Conservation (phyloP, 371 early-diverging fungal genomes). For the Choanephora cucurbitarum region DNA sequence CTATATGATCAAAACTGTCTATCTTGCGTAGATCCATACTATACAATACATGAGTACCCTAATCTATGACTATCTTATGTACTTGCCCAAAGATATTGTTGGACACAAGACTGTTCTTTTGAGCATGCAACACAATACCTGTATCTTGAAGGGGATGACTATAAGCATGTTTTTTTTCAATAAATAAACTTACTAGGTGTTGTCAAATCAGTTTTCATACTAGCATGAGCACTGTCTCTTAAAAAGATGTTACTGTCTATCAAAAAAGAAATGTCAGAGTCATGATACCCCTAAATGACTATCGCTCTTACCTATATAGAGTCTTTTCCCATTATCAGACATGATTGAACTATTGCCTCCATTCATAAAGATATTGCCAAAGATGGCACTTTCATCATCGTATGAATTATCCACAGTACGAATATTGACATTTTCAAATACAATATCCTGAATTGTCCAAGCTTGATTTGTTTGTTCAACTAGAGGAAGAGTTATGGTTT, state of each 20-base stretch:
- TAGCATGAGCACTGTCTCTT: conserved; percentile 35
- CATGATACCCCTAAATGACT: no score
- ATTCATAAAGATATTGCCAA: conserved; percentile 41
- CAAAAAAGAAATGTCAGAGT: not conserved
- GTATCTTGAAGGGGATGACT: conserved; percentile 20
- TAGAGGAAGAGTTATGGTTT: not conserved
- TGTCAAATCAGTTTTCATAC: conserved; percentile 27
- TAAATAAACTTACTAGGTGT: conserved; percentile 37
- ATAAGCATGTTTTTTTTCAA: not conserved
- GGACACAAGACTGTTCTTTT: conserved; percentile 39
- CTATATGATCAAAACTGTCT: conserved; percentile 23
- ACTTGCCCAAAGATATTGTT: conserved; percentile 50
- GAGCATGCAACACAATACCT: conserved; percentile 37
- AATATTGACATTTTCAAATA: conserved; percentile 48
- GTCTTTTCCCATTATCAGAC: conserved; percentile 26
- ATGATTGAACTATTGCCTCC: conserved; percentile 38
- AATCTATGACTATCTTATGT: no score
- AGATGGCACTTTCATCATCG: conserved; percentile 34
- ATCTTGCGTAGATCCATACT: conserved; percentile 45
- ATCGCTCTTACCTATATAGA: conserved; percentile 43
- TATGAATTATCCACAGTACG: conserved; percentile 19
- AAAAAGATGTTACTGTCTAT: conserved; percentile 48
- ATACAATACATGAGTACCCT: no score
- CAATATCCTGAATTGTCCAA: conserved; percentile 44
- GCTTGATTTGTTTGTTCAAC: conserved; percentile 12